Conservation (phyloP, 192 early-diverging fungal species). For the Mortierella alpina region DNA sequence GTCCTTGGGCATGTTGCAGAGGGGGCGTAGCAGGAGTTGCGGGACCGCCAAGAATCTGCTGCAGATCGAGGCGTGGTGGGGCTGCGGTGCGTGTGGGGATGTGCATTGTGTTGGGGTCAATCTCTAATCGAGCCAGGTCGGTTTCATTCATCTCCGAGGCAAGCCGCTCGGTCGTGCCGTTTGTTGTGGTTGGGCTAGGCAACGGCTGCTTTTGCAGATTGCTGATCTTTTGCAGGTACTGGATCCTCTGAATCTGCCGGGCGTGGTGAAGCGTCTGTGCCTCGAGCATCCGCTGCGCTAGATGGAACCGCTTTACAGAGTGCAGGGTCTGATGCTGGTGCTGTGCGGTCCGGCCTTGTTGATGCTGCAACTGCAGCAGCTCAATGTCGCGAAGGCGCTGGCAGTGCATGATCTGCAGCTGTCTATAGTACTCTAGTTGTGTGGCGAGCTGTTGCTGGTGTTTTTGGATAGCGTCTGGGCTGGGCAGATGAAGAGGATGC, state of each 20-base stretch:
- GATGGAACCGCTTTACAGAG: conserved; percentile 21
- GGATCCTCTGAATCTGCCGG: conserved; percentile 42
- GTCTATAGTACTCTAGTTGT: conserved; percentile 40
- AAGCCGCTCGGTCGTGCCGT: background rate
- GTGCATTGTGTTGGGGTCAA: conserved; percentile 36
- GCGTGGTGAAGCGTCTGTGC: conserved; percentile 33
- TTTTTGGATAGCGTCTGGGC: conserved; percentile 13
- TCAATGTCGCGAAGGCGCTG: conserved; percentile 43
- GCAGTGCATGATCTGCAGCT: conserved; percentile 46
- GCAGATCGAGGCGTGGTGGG: conserved; percentile 17
- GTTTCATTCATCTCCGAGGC: background rate
- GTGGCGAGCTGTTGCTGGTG: conserved; percentile 21
- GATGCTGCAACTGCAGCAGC: conserved; percentile 28
- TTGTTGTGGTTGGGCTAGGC: background rate
- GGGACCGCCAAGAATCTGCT: conserved; percentile 15
- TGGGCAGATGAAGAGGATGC: conserved; percentile 23
- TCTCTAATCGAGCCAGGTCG: conserved; percentile 22
- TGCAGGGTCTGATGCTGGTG: conserved; percentile 28
- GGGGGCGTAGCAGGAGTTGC: background rate
- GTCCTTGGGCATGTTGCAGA: background rate
- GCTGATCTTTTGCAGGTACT: conserved; percentile 33
- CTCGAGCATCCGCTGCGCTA: conserved; percentile 34
- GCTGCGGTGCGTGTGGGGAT: conserved; percentile 9
- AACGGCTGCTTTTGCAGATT: conserved; percentile 7
- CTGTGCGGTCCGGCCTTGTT: conserved; percentile 1